Percentiles rank a stretch among this genome's conserved stretches.
Conservation (phyloP, 371 early-diverging fungal species). For the Choanephora cucurbitarum region DNA sequence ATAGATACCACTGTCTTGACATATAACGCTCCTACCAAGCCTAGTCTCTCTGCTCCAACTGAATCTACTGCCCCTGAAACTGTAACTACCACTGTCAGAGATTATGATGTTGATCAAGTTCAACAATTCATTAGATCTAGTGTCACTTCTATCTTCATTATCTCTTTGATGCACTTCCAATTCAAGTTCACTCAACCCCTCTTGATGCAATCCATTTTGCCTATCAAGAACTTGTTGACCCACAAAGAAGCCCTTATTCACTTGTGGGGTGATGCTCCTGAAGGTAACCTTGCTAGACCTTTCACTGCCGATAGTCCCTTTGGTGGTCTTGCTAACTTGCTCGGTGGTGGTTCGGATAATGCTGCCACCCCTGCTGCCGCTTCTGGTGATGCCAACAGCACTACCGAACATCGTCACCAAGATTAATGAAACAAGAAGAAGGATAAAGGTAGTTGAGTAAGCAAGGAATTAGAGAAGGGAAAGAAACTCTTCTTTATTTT, state of each 20-base stretch:
- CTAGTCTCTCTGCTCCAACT: conserved; percentile 20
- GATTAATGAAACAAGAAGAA: conserved; percentile 1
- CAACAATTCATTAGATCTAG: conserved; percentile 72
- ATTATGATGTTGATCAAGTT: conserved; percentile 84
- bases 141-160: conserved; percentile 67
- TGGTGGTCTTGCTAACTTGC: conserved; percentile 56
- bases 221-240: conserved; percentile 72
- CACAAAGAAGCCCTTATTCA: conserved; percentile 81
- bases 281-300: conserved; percentile 82
- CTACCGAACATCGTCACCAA: conserved; percentile 17
- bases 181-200: conserved; percentile 90
- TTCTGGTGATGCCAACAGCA: conserved; percentile 18
- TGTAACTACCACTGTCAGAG: conserved; percentile 74
- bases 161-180: conserved; percentile 84
- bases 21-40: conserved; percentile 61
- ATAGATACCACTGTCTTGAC: conserved; percentile 67
- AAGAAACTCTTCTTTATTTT: not conserved
- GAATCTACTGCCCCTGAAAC: conserved; percentile 28
- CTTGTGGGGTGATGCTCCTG: conserved; percentile 79
- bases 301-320: conserved; percentile 80
- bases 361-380: conserved; percentile 28
- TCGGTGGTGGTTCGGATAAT: conserved; percentile 17
- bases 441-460: conserved; percentile 11
- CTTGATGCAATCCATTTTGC: conserved; percentile 85
- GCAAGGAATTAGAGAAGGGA: not conserved